Conservation (phyloP, 192 early-diverging fungal genomes). For the Allomyces macrogynus region DNA sequence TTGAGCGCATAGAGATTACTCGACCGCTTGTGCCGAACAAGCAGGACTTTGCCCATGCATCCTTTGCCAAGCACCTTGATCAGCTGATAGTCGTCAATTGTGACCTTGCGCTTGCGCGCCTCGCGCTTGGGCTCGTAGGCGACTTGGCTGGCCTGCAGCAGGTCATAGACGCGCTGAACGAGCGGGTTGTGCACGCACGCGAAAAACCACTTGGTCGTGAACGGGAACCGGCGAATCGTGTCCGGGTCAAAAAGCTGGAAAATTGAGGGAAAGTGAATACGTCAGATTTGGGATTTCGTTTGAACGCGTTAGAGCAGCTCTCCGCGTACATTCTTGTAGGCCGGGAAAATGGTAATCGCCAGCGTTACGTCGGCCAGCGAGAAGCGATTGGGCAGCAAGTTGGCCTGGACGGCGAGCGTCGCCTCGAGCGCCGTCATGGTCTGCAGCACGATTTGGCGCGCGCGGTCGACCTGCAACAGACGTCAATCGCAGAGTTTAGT, state of each 20-base stretch:
- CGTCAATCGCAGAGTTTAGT: no score
- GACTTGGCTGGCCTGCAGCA: background rate
- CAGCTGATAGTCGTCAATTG: slow-evolving; percentile 24
- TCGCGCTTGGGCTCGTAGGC: background rate
- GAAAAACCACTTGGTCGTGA: background rate
- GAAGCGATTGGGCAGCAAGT: background rate
- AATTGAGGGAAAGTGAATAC: background rate
- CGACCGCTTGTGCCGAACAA: slow-evolving; percentile 19
- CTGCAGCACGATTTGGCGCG: background rate
- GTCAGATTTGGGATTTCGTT: background rate
- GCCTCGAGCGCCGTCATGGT: background rate
- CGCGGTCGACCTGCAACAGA: background rate
- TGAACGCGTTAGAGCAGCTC: no score
- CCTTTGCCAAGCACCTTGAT: slow-evolving; percentile 37
- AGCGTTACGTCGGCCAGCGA: background rate
- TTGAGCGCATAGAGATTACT: slow-evolving; percentile 29
- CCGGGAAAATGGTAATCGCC: background rate
- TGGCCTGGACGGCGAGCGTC: background rate
- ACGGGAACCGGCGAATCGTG: background rate
- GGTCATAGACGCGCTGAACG: background rate
- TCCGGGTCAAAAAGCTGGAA: background rate
- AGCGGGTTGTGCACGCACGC: background rate
- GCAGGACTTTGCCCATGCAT: slow-evolving; percentile 35
- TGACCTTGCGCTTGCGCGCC: slow-evolving; percentile 5
- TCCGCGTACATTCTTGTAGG: background rate